These are phyloP conservation scores for Ehretia macrophylla DNA, from an alignment of 257 asterid species.

Conservation along the genomic window DNA sequence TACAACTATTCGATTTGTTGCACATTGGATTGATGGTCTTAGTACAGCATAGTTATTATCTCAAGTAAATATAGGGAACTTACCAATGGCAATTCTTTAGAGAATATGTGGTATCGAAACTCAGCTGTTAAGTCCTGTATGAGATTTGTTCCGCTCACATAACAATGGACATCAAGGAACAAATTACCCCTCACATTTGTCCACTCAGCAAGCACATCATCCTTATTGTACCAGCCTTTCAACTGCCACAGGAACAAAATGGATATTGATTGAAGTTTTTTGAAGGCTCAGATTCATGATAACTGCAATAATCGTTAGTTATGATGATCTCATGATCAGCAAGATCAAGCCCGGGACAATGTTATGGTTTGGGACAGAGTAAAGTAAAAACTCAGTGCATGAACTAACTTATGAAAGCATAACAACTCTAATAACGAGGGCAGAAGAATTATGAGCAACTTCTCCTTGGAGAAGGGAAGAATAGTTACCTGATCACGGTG, in stretches of 20 bases:
- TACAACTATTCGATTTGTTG: no score
- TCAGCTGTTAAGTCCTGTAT: slow-evolving; percentile 77
- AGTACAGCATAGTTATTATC: no score
- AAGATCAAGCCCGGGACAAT: no score
- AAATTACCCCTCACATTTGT: slow-evolving; percentile 59
- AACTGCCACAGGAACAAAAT: slow-evolving; percentile 37
- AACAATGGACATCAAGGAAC: slow-evolving; percentile 83
- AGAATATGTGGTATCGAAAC: slow-evolving; percentile 82
- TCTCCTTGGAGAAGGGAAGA: not conserved
- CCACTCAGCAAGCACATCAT: slow-evolving; percentile 96
- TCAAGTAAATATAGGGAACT: slow-evolving; percentile 1
- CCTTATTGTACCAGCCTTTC: slow-evolving; percentile 82
- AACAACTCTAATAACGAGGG: not conserved
- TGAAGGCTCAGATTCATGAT: no score
- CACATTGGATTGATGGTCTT: no score
- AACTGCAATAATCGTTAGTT: no score
- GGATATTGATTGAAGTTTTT: not conserved
- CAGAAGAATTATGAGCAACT: not conserved
- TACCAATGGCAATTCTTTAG: slow-evolving; percentile 92
- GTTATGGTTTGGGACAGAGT: no score
- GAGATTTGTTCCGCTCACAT: slow-evolving; percentile 74
- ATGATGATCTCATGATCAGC: no score
- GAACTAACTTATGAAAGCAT: not conserved
- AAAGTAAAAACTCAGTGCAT: no score
- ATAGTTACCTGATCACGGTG: slow-evolving; percentile 60